Base-by-base conservation (phyloP, 257 asterid genomes). In the Cruciata laevipes region DNA sequence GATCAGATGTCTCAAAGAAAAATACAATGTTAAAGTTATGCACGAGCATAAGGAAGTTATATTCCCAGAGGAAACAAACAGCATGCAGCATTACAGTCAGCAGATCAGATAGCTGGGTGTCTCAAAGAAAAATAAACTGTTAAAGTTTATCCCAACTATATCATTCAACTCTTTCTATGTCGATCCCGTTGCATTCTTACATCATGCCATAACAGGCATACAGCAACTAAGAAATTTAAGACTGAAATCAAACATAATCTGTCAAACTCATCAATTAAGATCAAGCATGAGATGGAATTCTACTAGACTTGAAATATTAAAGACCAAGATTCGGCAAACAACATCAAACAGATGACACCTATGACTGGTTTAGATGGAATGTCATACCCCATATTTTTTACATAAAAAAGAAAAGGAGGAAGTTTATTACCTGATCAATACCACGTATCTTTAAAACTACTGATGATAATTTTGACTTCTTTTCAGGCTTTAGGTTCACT, bases 381-480 rank as follows among this genome's bases (percentile, higher is more conserved):
- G 51, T 37, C 42, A 9, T 14, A 11, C 51, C 18, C 11, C 17
- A 11, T 42, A 12, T 11, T 12, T 11, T 42, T 42, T 42, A 42
- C 16, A 42, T 42, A 14, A 42, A 42, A 42, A 42, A 60, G 57
- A 60, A 47, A 68, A 61, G 51, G 60, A 72, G 63, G 31, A 49
- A 68, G 69, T 60, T 70, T 66, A 61, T 76, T 81, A 94, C 99
- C 96, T 94, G 95, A 83, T 94, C 99, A 73, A 94, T 94, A 77
- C 99, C 99, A 57, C 99, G 99, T 55, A 94, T 86, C 87, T 88
- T 94, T 78, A 94, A 79, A 73, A 94, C 99, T 18, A 90, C 99
- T 21, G 96, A 90, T 63, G 99, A 94, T 78, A 94, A 76, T 78
- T 94, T 94, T 32, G 97, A 94, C 82, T 90, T 94, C 82, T 87